phyloP scores from a whole-genome alignment of 805 yeast species.

The Saccharomycopsis lassenensis region DNA sequence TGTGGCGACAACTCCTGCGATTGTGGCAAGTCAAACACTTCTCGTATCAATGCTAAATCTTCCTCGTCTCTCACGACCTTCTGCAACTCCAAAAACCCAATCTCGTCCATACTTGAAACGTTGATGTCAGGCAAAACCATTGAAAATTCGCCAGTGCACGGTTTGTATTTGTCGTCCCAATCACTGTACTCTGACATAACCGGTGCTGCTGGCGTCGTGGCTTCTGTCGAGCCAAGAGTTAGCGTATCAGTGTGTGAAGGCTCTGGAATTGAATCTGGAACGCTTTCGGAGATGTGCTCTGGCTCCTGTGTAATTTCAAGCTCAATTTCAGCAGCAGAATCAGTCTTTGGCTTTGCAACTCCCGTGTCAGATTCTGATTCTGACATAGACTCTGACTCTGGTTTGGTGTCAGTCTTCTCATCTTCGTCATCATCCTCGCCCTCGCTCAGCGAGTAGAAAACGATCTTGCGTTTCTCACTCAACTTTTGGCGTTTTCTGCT shows the following conservation, averaged over 20 bases:
- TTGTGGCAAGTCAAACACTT: slow-evolving; percentile 32
- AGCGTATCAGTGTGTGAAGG: too few species aligned
- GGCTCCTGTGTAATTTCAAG: too few species aligned
- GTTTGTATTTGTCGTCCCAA: slow-evolving; percentile 31
- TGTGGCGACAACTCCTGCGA: too few species aligned
- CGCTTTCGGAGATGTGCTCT: too few species aligned
- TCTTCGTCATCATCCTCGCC: slow-evolving; percentile 15
- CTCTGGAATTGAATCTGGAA: too few species aligned
- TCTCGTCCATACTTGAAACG: too few species aligned
- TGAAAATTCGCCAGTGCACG: slow-evolving; percentile 37
- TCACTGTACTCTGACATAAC: neutral
- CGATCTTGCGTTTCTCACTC: slow-evolving; percentile 5
- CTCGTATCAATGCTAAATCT: slow-evolving; percentile 46
- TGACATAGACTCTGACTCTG: neutral
- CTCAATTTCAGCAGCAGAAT: too few species aligned
- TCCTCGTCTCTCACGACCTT: slow-evolving; percentile 58
- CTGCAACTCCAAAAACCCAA: slow-evolving; percentile 42
- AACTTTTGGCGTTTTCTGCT: slow-evolving; percentile 16
- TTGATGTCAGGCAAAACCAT: slow-evolving; percentile 52
- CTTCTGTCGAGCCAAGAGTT: neutral
- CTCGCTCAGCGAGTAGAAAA: slow-evolving; percentile 7
- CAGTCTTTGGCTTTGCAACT: too few species aligned
- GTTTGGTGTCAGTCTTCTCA: slow-evolving; percentile 6
- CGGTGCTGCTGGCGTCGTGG: neutral
- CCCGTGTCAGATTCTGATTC: too few species aligned